Conservation (phyloP, 2,329 filamentous ascomycete genomes). For the Phymatotrichopsis omnivora region DNA sequence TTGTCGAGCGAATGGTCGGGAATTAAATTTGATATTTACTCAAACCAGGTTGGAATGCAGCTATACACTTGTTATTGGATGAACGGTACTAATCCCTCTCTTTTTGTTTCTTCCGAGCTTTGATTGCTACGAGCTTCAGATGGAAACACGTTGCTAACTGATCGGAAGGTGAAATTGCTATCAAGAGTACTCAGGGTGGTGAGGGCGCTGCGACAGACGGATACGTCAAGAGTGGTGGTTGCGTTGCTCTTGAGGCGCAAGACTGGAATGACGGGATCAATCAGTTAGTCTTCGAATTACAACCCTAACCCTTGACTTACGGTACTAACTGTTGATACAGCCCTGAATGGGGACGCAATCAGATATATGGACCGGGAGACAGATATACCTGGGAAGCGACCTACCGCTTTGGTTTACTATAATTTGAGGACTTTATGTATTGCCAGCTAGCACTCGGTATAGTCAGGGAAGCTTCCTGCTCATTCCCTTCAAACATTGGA, state of each 20-base stretch:
- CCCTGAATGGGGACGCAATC: constrained; percentile 66
- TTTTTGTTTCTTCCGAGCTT: background rate
- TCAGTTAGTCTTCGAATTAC: constrained; percentile 39
- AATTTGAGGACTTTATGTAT: no score
- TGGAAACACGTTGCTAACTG: background rate
- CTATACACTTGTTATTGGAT: constrained; percentile 60
- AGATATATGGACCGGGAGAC: constrained; percentile 47
- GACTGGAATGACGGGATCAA: constrained; percentile 94
- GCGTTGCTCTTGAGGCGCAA: constrained; percentile 82
- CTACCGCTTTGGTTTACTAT: constrained; percentile 19
- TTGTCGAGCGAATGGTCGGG: constrained; percentile 67
- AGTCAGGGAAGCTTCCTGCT: no score
- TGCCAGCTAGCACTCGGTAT: no score
- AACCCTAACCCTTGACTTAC: background rate
- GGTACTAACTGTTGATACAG: background rate
- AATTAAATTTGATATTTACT: constrained; percentile 70
- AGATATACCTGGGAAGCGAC: constrained; percentile 19
- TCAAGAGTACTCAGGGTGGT: constrained; percentile 60
- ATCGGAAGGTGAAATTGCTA: constrained; percentile 4
- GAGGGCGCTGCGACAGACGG: constrained; percentile 45
- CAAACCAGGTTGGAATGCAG: constrained; percentile 79
- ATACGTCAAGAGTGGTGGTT: constrained; percentile 62
- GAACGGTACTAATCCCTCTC: constrained; percentile 2
- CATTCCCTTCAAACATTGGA: no score
- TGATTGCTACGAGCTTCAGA: background rate